phyloP scores from a whole-genome alignment of 106 monocot species.

The Platanthera guangdongensis region DNA sequence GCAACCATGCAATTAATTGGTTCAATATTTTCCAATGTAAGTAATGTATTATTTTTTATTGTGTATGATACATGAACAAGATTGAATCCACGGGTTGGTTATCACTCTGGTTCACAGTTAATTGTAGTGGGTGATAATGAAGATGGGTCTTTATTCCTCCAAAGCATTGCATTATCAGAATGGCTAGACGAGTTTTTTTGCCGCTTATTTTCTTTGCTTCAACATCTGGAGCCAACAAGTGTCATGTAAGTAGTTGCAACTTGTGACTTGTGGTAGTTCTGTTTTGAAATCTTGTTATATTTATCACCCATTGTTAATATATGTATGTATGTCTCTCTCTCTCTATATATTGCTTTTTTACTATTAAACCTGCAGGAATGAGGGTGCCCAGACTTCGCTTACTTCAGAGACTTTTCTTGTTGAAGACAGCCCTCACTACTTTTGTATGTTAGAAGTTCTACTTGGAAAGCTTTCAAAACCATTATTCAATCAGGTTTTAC shows the following conservation, averaged over 20 bases:
- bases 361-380: constrained; percentile 46
- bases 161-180: constrained; percentile 59
- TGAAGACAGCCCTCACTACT: constrained; percentile 75
- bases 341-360: not conserved
- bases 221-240: constrained; percentile 74
- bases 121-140: constrained; percentile 39
- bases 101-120: constrained; percentile 37
- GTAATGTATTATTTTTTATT: constrained; percentile 12
- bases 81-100: constrained; percentile 5
- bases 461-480: constrained; percentile 81
- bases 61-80: not conserved
- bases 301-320: not conserved
- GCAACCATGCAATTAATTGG: constrained; percentile 97
- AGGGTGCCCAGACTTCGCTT: constrained; percentile 50
- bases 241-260: constrained; percentile 43
- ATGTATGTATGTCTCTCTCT: not conserved
- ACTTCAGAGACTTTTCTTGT: constrained; percentile 88
- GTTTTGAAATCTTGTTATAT: not conserved
- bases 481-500: constrained; percentile 71
- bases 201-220: constrained; percentile 88
- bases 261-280: not conserved
- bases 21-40: constrained; percentile 92
- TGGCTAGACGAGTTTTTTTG: constrained; percentile 98
- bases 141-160: constrained; percentile 40
- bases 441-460: constrained; percentile 82